These are phyloP conservation scores for Circinella umbellata DNA, from an alignment of 371 early-diverging fungal genomes.

Conservation along the genomic window DNA sequence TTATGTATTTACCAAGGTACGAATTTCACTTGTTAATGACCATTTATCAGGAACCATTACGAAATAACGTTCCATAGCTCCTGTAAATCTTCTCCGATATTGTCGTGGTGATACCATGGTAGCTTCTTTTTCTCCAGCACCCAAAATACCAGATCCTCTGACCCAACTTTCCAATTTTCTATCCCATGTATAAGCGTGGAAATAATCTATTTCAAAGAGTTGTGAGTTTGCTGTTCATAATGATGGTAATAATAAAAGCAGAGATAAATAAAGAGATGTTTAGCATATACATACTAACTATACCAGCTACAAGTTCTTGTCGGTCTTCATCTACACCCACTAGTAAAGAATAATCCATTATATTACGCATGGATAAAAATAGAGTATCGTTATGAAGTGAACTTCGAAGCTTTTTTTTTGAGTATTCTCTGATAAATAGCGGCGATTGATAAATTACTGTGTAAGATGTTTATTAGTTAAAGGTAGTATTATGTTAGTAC, in stretches of 20 bases:
- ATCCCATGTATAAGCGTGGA: conserved; percentile 97
- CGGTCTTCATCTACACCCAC: conserved; percentile 90
- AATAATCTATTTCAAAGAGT: conserved; percentile 71
- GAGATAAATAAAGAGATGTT: background rate
- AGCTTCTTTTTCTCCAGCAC: conserved; percentile 88
- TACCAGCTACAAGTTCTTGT: conserved; percentile 92
- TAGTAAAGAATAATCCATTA: conserved; percentile 97
- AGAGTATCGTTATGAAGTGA: conserved; percentile 92
- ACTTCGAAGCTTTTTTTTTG: conserved; percentile 83
- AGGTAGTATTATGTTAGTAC: too few species aligned
- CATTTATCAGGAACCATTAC: conserved; percentile 77
- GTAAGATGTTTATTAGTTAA: background rate
- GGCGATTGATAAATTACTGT: conserved; percentile 84
- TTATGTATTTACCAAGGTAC: conserved; percentile 8
- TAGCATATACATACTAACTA: conserved; percentile 73
- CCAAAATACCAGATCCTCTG: conserved; percentile 88
- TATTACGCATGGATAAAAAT: conserved; percentile 87
- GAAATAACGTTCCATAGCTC: conserved; percentile 94
- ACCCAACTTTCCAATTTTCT: conserved; percentile 96
- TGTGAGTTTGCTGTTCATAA: background rate
- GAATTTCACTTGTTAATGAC: conserved; percentile 31
- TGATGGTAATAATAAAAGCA: background rate
- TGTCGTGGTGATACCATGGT: conserved; percentile 95
- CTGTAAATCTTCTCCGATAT: conserved; percentile 91
- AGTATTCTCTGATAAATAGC: conserved; percentile 88